Conservation (phyloP, 352 stramenopile species). For the Globisporangium spiculum region DNA sequence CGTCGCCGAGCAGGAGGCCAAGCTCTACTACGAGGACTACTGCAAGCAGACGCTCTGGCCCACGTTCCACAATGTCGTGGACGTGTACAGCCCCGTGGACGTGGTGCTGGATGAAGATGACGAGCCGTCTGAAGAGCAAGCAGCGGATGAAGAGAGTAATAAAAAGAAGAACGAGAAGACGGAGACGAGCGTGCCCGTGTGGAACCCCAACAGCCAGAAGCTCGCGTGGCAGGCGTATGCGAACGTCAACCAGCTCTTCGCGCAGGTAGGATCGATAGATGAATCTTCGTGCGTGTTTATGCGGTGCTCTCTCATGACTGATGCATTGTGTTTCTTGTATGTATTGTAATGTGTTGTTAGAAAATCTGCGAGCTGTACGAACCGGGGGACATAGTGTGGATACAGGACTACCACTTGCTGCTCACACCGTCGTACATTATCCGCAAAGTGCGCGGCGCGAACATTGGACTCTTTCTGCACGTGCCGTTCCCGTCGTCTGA, state of each 20-base stretch:
- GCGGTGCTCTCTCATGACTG: neutral
- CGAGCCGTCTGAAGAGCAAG: conserved; percentile 7
- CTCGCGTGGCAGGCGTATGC: conserved; percentile 91
- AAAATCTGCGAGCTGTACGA: conserved; percentile 78
- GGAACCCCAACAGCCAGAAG: conserved; percentile 68
- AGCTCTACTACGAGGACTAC: conserved; percentile 90
- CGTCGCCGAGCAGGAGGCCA: conserved; percentile 45
- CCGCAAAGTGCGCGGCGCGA: conserved; percentile 78
- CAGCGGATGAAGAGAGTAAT: neutral
- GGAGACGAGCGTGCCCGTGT: conserved; percentile 35
- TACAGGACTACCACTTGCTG: conserved; percentile 98
- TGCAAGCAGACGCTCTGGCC: conserved; percentile 97
- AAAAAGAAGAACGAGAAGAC: conserved; percentile 12
- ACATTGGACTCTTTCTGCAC: conserved; percentile 97
- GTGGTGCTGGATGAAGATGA: conserved; percentile 45
- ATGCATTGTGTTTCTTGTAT: neutral
- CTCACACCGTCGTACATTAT: conserved; percentile 96
- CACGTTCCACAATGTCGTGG: conserved; percentile 96
- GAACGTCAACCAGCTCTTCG: conserved; percentile 95
- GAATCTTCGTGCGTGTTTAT: conserved; percentile 1
- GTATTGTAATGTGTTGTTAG: conserved; percentile 16
- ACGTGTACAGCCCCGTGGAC: conserved; percentile 81
- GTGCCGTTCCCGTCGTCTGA: conserved; percentile 98
- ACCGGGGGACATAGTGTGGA: conserved; percentile 91
- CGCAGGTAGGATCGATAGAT: conserved; percentile 37